Percentiles rank a stretch among this genome's conserved stretches.
Conservation (phyloP, 208 protist genomes). For the Angomonas deanei region DNA sequence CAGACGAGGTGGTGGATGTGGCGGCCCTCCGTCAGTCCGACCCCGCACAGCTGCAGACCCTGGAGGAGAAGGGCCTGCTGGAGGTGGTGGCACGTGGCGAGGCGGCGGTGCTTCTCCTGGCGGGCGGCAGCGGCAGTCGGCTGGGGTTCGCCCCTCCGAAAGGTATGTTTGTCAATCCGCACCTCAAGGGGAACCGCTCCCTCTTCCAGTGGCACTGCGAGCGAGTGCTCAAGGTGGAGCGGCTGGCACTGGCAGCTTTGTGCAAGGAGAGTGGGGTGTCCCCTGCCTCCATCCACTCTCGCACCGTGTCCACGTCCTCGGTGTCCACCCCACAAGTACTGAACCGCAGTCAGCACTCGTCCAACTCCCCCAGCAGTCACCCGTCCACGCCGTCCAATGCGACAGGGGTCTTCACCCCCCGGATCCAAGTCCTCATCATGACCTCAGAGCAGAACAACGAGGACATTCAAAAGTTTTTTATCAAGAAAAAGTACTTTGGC, state of each 20-base stretch:
- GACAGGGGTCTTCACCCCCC: background rate
- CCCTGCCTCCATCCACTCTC: background rate
- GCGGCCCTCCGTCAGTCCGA: constrained; percentile 10
- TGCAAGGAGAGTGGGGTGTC: background rate
- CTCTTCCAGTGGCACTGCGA: constrained; percentile 98
- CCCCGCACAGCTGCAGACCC: constrained; percentile 8
- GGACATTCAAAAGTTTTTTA: constrained; percentile 91
- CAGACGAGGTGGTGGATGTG: constrained; percentile 20
- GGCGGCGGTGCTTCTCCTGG: constrained; percentile 93
- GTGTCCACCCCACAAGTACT: background rate
- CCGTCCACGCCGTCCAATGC: background rate
- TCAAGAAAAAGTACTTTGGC: constrained; percentile 92
- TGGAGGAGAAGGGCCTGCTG: constrained; percentile 37
- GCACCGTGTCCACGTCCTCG: background rate
- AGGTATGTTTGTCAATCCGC: constrained; percentile 75
- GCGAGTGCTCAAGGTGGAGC: constrained; percentile 78
- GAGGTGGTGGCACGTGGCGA: constrained; percentile 73
- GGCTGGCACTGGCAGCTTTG: constrained; percentile 37
- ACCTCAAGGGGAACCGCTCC: constrained; percentile 51
- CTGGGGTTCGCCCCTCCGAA: constrained; percentile 96
- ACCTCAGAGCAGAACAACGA: constrained; percentile 93
- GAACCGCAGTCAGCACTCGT: background rate
- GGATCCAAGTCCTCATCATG: constrained; percentile 93
- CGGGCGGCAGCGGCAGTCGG: constrained; percentile 98
- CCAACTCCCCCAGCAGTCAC: background rate